A percentile compares a stretch with the other conserved stretches of the same genome.
Evolutionary conservation across 306 rosid species (phyloP).

Genomic region (Calophaca sinica): DNA sequence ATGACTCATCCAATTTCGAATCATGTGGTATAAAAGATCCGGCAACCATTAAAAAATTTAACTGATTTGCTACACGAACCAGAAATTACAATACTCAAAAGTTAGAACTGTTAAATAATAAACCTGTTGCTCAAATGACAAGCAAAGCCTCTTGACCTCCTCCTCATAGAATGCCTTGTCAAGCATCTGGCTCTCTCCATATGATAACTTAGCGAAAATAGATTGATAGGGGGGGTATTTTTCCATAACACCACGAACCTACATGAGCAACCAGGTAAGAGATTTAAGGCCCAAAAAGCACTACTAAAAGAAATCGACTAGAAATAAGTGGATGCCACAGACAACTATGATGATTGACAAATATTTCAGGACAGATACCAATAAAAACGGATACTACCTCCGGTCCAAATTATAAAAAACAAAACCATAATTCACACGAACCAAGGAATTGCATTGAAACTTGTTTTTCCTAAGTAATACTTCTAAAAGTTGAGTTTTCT

Average conservation of each 20-base stretch:
- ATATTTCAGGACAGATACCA: conserved; percentile 24
- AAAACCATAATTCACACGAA: no score
- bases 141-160: conserved; percentile 98
- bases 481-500: no score
- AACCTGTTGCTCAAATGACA: conserved; percentile 98
- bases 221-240: conserved; percentile 96
- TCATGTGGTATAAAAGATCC: conserved; percentile 5
- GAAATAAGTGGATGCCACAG: background rate
- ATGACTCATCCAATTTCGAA: conserved; percentile 7
- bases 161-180: conserved; percentile 99
- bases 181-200: conserved; percentile 97
- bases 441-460: no score
- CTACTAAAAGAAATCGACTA: background rate
- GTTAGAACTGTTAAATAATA: background rate
- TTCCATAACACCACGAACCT: conserved; percentile 94
- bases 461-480: no score
- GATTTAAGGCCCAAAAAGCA: conserved; percentile 22
- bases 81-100: background rate
- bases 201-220: conserved; percentile 84
- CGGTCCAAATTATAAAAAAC: no score
- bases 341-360: background rate
- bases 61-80: background rate
- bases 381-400: background rate
- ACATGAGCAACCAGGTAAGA: conserved; percentile 42
- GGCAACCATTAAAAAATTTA: conserved; percentile 19